phyloP scores from a whole-genome alignment of 805 yeast species.

The Candida jianshihensis region DNA sequence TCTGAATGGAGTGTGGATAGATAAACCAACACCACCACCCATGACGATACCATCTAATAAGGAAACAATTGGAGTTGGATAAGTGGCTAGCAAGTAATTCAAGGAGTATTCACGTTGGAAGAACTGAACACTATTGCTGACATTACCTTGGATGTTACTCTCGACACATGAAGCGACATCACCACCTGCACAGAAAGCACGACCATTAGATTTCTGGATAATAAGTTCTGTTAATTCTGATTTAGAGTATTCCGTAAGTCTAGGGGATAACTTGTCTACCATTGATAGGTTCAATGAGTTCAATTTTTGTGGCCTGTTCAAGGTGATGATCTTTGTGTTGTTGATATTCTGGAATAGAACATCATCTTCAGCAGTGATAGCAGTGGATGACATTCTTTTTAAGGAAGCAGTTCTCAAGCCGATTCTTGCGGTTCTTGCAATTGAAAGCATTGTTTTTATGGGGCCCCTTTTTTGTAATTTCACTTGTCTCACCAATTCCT shows the following conservation, averaged over 20 bases:
- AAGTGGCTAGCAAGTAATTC: conserved; percentile 75
- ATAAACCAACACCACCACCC: conserved; percentile 97
- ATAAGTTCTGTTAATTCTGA: conserved; percentile 57
- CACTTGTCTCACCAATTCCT: not conserved
- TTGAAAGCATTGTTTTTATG: conserved; percentile 1
- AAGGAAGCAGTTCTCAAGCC: not conserved
- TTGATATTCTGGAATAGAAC: conserved; percentile 58
- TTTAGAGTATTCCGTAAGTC: conserved; percentile 71
- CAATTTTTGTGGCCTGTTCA: conserved; percentile 77
- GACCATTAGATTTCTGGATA: conserved; percentile 55
- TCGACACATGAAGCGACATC: conserved; percentile 81
- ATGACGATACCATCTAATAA: conserved; percentile 87
- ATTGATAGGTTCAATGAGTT: conserved; percentile 78
- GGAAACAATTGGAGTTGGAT: conserved; percentile 79
- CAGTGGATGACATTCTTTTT: not conserved
- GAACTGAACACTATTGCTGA: conserved; percentile 48
- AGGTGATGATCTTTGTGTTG: conserved; percentile 62
- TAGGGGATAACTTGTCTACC: conserved; percentile 65
- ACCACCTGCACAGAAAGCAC: conserved; percentile 90
- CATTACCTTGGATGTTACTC: conserved; percentile 41
- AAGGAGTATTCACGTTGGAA: conserved; percentile 78
- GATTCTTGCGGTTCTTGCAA: not conserved
- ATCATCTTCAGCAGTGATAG: conserved; percentile 29
- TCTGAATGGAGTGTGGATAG: conserved; percentile 88
- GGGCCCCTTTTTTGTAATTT: too few species aligned